Evolutionary conservation across 305 asterid genomes (phyloP).

Genomic region (Fraxinus floribunda): DNA sequence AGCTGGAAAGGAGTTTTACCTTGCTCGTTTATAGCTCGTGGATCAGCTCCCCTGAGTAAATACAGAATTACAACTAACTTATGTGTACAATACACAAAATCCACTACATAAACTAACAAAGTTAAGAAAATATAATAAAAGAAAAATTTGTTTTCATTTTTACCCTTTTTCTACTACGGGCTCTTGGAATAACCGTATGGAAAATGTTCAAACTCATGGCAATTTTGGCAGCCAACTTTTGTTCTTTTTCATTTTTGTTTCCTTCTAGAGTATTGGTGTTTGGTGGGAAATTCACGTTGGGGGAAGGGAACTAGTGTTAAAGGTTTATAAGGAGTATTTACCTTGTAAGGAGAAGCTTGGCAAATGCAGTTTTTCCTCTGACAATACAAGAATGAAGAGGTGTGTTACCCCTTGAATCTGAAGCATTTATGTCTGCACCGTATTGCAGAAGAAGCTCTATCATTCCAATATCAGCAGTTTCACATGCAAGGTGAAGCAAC

Average conservation of each 20-base stretch:
- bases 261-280: not conserved
- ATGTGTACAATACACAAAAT: not conserved
- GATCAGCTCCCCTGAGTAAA: constrained; percentile 84
- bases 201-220: not conserved
- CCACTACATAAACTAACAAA: not conserved
- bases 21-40: constrained; percentile 60
- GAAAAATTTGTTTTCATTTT: too few relatives aligned
- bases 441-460: constrained; percentile 93
- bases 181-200: not conserved
- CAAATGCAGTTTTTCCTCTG: constrained; percentile 57
- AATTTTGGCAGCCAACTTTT: not conserved
- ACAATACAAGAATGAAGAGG: constrained; percentile 78
- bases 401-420: constrained; percentile 64
- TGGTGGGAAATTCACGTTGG: not conserved
- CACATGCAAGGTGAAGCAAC: constrained; percentile 91
- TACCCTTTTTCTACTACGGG: not conserved
- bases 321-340: constrained; percentile 15
- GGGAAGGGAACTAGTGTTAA: not conserved
- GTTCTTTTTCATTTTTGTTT: not conserved
- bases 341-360: constrained; percentile 90
- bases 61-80: not conserved
- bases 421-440: constrained; percentile 76
- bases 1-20: constrained; percentile 61
- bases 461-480: constrained; percentile 90
- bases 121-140: not conserved